Percentiles rank a stretch among this genome's conserved stretches.
Evolutionary conservation across 2,329 filamentous ascomycete genomes (phyloP).

Genomic region (Trichophaea hybrida): DNA sequence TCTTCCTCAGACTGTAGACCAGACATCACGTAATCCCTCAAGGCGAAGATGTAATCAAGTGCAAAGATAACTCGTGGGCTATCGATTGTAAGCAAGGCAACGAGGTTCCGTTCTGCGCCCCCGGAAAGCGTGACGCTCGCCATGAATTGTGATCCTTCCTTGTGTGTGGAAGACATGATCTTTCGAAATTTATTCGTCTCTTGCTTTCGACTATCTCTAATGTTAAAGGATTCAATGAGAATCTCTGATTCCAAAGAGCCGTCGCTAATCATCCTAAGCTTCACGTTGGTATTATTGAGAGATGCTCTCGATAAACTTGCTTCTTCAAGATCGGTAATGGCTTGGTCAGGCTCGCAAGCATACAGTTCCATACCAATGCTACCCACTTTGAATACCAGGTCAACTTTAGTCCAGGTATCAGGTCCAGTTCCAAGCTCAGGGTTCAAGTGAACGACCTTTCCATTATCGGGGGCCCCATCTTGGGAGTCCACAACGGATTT

Average conservation of each 20-base stretch:
- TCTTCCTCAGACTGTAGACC: constrained; percentile 46
- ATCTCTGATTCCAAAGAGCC: constrained; percentile 84
- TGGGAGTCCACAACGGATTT: constrained; percentile 37
- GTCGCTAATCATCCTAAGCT: constrained; percentile 85
- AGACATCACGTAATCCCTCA: constrained; percentile 67
- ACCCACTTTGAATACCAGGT: constrained; percentile 77
- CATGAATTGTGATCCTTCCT: constrained; percentile 95
- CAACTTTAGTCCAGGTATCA: constrained; percentile 80
- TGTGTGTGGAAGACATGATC: constrained; percentile 95
- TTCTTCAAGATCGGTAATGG: constrained; percentile 61
- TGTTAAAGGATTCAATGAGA: constrained; percentile 85
- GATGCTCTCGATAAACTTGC: constrained; percentile 89
- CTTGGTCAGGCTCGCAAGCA: constrained; percentile 57
- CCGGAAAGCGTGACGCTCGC: constrained; percentile 87
- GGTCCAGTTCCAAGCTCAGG: constrained; percentile 57
- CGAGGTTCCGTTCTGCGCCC: constrained; percentile 63
- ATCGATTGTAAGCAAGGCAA: constrained; percentile 85
- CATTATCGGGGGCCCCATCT: constrained; percentile 26
- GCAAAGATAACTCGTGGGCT: constrained; percentile 92
- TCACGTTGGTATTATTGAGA: constrained; percentile 79
- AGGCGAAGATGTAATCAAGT: constrained; percentile 82
- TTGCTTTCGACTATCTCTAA: constrained; percentile 73
- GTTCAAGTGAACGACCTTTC: constrained; percentile 38
- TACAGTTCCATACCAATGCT: constrained; percentile 82
- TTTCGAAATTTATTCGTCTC: constrained; percentile 93